These are phyloP conservation scores for Epichloe aotearoae DNA, from an alignment of 2,329 filamentous ascomycete genomes.

Conservation along the genomic window DNA sequence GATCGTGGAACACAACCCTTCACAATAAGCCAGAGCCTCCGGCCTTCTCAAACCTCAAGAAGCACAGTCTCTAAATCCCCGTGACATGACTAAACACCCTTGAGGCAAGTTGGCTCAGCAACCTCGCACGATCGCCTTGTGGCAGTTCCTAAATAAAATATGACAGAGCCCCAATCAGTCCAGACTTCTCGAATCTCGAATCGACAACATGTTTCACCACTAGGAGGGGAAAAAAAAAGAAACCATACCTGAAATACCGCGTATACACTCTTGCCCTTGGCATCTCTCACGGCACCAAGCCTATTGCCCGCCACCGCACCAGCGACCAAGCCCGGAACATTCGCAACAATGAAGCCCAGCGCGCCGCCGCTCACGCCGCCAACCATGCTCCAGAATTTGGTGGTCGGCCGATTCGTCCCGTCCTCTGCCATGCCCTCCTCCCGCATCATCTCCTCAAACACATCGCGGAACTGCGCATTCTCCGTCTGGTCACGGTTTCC, in stretches of 20 bases:
- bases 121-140: conserved; percentile 62
- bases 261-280: conserved; percentile 90
- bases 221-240: background rate
- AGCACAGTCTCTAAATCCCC: conserved; percentile 20
- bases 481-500: conserved; percentile 41
- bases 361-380: conserved; percentile 80
- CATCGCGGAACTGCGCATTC: conserved; percentile 73
- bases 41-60: background rate
- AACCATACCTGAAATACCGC: conserved; percentile 55
- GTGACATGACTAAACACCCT: conserved; percentile 77
- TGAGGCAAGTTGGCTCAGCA: conserved; percentile 72
- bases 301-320: conserved; percentile 88
- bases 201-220: background rate
- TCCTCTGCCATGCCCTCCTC: conserved; percentile 73
- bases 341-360: conserved; percentile 89
- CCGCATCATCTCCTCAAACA: conserved; percentile 82
- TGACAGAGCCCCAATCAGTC: background rate
- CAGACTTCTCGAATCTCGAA: background rate
- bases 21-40: background rate
- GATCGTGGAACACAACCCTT: background rate
- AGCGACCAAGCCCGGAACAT: conserved; percentile 77
- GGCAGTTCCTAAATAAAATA: conserved; percentile 53
- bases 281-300: conserved; percentile 78
- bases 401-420: conserved; percentile 43
- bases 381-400: conserved; percentile 74